Conservation (phyloP, 352 stramenopile genomes). For the Globisporangium carolinianum region DNA sequence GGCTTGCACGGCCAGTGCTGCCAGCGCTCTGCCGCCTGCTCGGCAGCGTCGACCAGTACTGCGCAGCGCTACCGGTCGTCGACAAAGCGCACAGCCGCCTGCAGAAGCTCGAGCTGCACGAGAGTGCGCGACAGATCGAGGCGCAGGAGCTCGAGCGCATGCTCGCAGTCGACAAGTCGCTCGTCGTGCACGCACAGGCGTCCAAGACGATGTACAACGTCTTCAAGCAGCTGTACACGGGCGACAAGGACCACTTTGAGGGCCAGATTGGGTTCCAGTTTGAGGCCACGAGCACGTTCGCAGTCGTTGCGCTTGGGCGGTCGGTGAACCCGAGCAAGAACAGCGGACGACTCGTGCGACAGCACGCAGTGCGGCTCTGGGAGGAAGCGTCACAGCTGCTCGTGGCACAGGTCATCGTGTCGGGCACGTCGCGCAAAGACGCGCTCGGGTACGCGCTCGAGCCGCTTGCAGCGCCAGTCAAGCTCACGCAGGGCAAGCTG, state of each 20-base stretch:
- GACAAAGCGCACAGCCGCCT: constrained; percentile 59
- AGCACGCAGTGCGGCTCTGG: constrained; percentile 78
- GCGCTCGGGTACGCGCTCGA: constrained; percentile 70
- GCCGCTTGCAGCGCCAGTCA: constrained; percentile 38
- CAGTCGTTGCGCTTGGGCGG: constrained; percentile 69
- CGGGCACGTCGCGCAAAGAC: constrained; percentile 61
- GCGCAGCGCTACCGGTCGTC: constrained; percentile 53
- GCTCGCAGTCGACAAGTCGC: constrained; percentile 37
- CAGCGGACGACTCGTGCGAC: constrained; percentile 47
- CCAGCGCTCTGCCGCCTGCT: constrained; percentile 60
- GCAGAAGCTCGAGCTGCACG: constrained; percentile 46
- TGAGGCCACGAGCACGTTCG: constrained; percentile 77
- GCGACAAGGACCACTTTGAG: constrained; percentile 87
- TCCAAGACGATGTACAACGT: constrained; percentile 83
- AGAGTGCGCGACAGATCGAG: constrained; percentile 58
- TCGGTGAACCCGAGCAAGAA: constrained; percentile 72
- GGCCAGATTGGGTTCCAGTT: constrained; percentile 88
- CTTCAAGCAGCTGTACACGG: constrained; percentile 84
- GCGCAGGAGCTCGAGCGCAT: constrained; percentile 56
- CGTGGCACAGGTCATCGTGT: constrained; percentile 56
- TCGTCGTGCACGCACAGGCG: constrained; percentile 33
- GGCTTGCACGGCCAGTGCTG: constrained; percentile 65
- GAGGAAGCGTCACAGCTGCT: constrained; percentile 73
- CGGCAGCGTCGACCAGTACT: constrained; percentile 63
- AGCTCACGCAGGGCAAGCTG: constrained; percentile 75